phyloP scores from a whole-genome alignment of 1,139 yeast genomes.

The Candida gigantensis region DNA sequence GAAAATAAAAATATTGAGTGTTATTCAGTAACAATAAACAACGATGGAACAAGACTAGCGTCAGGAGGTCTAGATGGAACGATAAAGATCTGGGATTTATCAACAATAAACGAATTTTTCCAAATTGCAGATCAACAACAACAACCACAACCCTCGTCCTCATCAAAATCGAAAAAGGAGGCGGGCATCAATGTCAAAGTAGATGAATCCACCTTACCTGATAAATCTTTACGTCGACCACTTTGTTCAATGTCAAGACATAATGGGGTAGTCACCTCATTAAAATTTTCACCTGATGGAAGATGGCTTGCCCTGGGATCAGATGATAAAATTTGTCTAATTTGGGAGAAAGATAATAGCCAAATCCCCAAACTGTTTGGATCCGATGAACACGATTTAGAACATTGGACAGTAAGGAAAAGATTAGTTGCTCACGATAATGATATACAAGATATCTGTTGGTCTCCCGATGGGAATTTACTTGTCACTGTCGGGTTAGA shows the following conservation, averaged over 20 bases:
- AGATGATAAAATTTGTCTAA: conserved; percentile 86
- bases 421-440: conserved; percentile 94
- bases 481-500: conserved; percentile 93
- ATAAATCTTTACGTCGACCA: conserved; percentile 51
- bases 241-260: conserved; percentile 82
- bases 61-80: conserved; percentile 97
- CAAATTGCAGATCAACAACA: conserved; percentile 11
- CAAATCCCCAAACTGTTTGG: conserved; percentile 48
- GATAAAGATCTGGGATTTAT: conserved; percentile 85
- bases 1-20: conserved; percentile 82
- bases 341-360: conserved; percentile 79
- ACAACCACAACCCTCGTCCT: too few species aligned
- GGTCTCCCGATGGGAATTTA: conserved; percentile 94
- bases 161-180: conserved; percentile 5
- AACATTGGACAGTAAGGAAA: conserved; percentile 91
- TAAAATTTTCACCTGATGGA: conserved; percentile 90
- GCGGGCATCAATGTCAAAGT: conserved; percentile 1
- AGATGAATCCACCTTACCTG: conserved; percentile 23
- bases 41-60: conserved; percentile 83
- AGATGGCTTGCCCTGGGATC: conserved; percentile 90
- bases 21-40: conserved; percentile 76
- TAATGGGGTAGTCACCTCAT: conserved; percentile 92
- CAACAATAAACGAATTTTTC: conserved; percentile 27
- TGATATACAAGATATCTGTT: conserved; percentile 94
- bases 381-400: conserved; percentile 64